A percentile compares a stretch with the other conserved stretches of the same genome.
These are phyloP conservation scores for Coelastrella sp. DNA, from an alignment of 139 green algal species.

Conservation along the genomic window DNA sequence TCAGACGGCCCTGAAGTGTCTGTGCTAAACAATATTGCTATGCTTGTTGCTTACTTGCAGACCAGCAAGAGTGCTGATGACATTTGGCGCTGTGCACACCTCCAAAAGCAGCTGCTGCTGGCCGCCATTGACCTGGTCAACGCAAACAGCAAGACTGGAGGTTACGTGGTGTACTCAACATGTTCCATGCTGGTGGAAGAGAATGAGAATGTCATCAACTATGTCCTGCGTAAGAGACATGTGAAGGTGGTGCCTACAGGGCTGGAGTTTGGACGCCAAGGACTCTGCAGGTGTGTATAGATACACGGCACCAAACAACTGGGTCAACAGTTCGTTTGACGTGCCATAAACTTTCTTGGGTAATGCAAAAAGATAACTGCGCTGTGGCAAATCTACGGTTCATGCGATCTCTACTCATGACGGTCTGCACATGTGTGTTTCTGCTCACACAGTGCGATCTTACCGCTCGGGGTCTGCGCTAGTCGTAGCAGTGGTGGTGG, in stretches of 20 bases:
- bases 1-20: not conserved
- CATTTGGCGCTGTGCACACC: slow-evolving; percentile 92
- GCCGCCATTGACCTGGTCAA: slow-evolving; percentile 98
- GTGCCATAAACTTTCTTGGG: no score
- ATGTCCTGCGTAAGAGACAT: slow-evolving; percentile 95
- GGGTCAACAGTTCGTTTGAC: no score
- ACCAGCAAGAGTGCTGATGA: slow-evolving; percentile 87
- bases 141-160: slow-evolving; percentile 77
- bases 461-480: no score
- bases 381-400: no score
- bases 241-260: slow-evolving; percentile 96
- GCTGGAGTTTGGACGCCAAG: slow-evolving; percentile 95
- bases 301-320: no score
- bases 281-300: slow-evolving; percentile 66
- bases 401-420: no score
- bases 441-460: not conserved
- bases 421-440: no score
- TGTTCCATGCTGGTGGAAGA: slow-evolving; percentile 99
- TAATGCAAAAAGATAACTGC: no score
- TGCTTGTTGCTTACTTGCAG: not conserved
- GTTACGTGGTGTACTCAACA: slow-evolving; percentile 97
- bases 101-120: slow-evolving; percentile 99
- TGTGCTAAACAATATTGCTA: not conserved
- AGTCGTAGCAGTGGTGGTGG: no score
- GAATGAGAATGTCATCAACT: slow-evolving; percentile 98